phyloP scores from a whole-genome alignment of 164 flowering plant genomes.

The Annona squamosa region DNA sequence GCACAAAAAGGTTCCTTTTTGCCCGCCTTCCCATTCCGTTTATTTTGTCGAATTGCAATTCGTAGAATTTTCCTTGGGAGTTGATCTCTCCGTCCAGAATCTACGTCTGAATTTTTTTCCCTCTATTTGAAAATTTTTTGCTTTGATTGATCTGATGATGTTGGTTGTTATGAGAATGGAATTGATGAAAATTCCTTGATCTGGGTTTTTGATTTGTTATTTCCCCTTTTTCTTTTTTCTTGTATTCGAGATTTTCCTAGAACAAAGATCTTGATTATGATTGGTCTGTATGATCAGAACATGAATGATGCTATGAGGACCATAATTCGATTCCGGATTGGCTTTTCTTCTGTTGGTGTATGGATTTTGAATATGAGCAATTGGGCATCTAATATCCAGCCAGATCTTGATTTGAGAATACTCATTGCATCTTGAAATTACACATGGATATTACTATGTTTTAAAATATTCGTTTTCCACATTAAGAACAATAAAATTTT shows the following conservation, averaged over 20 bases:
- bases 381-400: not conserved
- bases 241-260: not conserved
- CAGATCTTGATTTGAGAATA: not conserved
- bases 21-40: not conserved
- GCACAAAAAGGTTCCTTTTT: constrained; percentile 38
- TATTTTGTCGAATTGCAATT: not conserved
- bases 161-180: not conserved
- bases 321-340: not conserved
- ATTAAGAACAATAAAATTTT: not conserved
- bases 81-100: not conserved
- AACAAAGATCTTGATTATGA: not conserved
- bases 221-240: not conserved
- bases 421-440: not conserved
- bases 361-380: not conserved
- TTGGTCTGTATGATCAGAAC: not conserved
- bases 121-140: not conserved
- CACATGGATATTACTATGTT: not conserved
- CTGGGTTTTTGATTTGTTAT: not conserved
- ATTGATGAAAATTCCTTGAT: not conserved
- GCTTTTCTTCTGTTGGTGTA: not conserved
- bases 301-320: not conserved
- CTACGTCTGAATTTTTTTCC: not conserved
- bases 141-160: not conserved
- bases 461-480: not conserved
- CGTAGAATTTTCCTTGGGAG: not conserved